Base-by-base conservation (phyloP, 1,284 basidiomycete species). In the Gomphus bonarii region DNA sequence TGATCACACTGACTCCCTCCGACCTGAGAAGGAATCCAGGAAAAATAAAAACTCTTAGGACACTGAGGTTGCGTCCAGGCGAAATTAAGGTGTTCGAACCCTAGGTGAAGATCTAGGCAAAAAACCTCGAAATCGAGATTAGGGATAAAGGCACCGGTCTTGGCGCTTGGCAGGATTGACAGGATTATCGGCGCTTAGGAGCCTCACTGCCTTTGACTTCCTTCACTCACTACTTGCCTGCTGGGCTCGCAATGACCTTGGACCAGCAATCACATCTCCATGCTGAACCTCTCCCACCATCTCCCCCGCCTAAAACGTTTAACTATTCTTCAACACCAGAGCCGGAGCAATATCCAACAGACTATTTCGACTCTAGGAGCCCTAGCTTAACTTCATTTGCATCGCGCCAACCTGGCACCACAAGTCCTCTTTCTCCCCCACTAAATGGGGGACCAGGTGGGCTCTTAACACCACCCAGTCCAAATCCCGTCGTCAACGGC, bases 301-400 rank as follows among this genome's bases (percentile, higher is more conserved):
- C 67, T 5, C 71, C 69, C 10, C 71, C 73, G 33, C 68, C 70
- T 46, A 76, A 75, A 65, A 63, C 63, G 40, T 14, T 25, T n/a
- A 20, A 30, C 12, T 22, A 22, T 7, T 42, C 36, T 42, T 38
- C 42, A 31, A 3, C 25, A 28, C 8, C 31, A 16, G 20, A 38
- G 20, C 36, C 18, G 31, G 38, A 42, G 18, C 52, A 25, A 22
- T 40, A 38, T 6, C 42, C 42, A 9, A 43, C 22, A 30, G 38
- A 54, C 42, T 44, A 54, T 54, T 43, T 33, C 28, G 30, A 42
- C 28, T 40, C 36, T 20, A 54, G 16, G 33, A 35, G 30, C 50
- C 33, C 50, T 22, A 35, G 33, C 12, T 12, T 18, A n/a, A n/a
- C 6, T 18, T 51, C 31, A 3, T 22, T 14, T 8, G 31, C 52